These are phyloP conservation scores for Asterophora parasitica DNA, from an alignment of 768 basidiomycete genomes.

Conservation along the genomic window DNA sequence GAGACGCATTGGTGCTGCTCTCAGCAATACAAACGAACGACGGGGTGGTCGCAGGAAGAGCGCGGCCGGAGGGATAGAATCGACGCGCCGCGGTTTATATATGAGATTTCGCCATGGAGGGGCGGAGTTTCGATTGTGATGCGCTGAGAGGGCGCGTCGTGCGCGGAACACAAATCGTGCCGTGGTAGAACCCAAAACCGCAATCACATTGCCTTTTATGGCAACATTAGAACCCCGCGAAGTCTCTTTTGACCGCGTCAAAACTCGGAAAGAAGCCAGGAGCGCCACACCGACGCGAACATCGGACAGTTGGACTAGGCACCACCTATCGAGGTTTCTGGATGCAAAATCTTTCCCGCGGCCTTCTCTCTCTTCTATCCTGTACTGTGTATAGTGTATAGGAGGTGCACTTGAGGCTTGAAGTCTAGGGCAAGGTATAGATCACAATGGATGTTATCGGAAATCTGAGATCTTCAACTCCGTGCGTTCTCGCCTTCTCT, in stretches of 20 bases:
- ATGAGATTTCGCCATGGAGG: not conserved
- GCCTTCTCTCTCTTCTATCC: no score
- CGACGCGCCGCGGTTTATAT: slow-evolving; percentile 12
- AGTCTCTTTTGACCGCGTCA: slow-evolving; percentile 6
- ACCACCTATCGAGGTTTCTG: no score
- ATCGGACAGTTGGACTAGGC: not conserved
- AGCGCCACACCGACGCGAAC: slow-evolving; percentile 6
- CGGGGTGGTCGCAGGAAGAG: slow-evolving; percentile 7
- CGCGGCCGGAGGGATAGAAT: slow-evolving; percentile 1
- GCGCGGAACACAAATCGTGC: no score
- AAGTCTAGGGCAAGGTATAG: no score
- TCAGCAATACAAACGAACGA: slow-evolving; percentile 1
- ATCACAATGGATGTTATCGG: no score
- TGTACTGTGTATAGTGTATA: no score
- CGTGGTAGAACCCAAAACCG: slow-evolving; percentile 7
- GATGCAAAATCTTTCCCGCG: no score
- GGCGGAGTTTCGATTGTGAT: slow-evolving; percentile 17
- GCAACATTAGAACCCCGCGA: not conserved
- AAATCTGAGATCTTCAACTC: no score
- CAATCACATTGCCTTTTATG: slow-evolving; percentile 7
- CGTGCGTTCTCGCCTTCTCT: no score
- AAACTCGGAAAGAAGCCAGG: slow-evolving; percentile 7
- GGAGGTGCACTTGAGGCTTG: no score
- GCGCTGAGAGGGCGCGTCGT: slow-evolving; percentile 7
- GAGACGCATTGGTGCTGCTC: slow-evolving; percentile 14